A percentile compares a stretch with the other conserved stretches of the same genome.
Evolutionary conservation across 176 grass and related monocot species (phyloP).

Genomic region (Ampelocalamus luodianensis): DNA sequence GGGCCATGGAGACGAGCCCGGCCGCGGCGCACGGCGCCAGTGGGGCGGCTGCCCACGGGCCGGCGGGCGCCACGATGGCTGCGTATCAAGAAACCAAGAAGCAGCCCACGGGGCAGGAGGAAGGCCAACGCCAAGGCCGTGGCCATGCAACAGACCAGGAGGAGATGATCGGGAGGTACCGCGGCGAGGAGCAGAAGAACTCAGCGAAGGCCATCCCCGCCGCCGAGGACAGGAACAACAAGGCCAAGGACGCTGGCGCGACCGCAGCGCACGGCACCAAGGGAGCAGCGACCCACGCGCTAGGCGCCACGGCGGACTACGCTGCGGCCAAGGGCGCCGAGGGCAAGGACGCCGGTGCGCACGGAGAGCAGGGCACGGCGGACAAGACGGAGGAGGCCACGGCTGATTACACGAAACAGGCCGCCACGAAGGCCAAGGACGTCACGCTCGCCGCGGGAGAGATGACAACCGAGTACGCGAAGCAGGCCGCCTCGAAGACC

Average conservation of each 20-base stretch:
- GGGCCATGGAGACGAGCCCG: too few relatives aligned
- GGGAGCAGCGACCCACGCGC: conserved; percentile 27
- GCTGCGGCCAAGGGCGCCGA: conserved; percentile 46
- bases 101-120: conserved; percentile 3
- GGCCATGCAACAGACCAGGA: conserved; percentile 35
- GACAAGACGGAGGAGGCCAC: conserved; percentile 43
- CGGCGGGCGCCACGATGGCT: too few relatives aligned
- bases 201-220: conserved; percentile 42
- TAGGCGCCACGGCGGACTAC: conserved; percentile 21
- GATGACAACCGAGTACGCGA: neutral
- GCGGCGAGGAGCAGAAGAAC: conserved; percentile 40
- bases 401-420: conserved; percentile 34
- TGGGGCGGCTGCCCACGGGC: too few relatives aligned
- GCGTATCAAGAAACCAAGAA: too few relatives aligned
- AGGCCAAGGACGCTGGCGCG: neutral
- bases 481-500: conserved; percentile 45
- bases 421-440: too few relatives aligned
- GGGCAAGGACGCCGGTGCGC: conserved; percentile 34
- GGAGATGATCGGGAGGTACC: conserved; percentile 46
- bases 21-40: too few relatives aligned
- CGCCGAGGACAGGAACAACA: conserved; percentile 50
- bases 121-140: neutral
- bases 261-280: neutral
- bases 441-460: too few relatives aligned
- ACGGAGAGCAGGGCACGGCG: conserved; percentile 27